phyloP scores from a whole-genome alignment of 768 basidiomycete species.

The Mycena alexandri region DNA sequence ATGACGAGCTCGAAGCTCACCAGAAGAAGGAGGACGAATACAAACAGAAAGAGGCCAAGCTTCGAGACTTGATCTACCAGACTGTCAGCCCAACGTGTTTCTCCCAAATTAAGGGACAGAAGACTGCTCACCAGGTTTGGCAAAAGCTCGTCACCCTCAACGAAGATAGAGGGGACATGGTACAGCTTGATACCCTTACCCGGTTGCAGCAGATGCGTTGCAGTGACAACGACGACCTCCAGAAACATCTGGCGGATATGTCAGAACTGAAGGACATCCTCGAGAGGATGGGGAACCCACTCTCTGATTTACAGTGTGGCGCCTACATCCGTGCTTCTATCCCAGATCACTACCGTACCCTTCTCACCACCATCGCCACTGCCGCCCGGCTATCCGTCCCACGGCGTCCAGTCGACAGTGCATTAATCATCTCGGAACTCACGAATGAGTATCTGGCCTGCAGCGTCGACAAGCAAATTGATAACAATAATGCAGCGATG shows the following conservation, averaged over 20 bases:
- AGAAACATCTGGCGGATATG: neutral
- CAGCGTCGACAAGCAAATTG: no score
- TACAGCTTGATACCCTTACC: neutral
- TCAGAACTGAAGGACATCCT: neutral
- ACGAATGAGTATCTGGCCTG: slow-evolving; percentile 9
- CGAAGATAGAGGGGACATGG: slow-evolving; percentile 9
- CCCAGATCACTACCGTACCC: neutral
- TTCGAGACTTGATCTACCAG: slow-evolving; percentile 9
- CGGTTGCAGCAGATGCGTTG: slow-evolving; percentile 12
- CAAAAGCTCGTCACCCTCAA: neutral
- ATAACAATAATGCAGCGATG: no score
- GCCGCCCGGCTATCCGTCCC: slow-evolving; percentile 6
- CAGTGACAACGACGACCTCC: neutral
- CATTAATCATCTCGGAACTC: neutral
- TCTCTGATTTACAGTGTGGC: slow-evolving; percentile 1
- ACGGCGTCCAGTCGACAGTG: slow-evolving; percentile 6
- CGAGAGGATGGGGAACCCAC: neutral
- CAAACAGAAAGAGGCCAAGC: slow-evolving; percentile 2
- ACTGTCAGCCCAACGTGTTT: slow-evolving; percentile 2
- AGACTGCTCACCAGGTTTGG: neutral
- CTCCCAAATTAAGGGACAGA: neutral
- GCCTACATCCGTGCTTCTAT: slow-evolving; percentile 11
- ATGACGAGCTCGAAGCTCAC: neutral
- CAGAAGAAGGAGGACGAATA: slow-evolving; percentile 11
- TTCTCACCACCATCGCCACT: slow-evolving; percentile 7